Evolutionary conservation across 371 early-diverging fungal genomes (phyloP).

Genomic region (Apophysomyces trapeziformis): DNA sequence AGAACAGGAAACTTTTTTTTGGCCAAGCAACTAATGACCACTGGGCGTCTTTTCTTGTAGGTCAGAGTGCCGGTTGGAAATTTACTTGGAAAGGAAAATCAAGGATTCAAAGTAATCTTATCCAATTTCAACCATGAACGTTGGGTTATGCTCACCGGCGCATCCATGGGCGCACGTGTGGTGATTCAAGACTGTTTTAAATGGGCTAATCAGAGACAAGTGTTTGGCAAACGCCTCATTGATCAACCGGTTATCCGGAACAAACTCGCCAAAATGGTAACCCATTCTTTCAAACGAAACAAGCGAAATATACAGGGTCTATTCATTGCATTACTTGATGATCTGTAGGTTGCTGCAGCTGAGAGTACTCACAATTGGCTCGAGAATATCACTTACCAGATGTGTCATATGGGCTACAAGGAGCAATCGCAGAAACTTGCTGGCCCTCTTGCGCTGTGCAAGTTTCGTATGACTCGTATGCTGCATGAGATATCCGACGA

Average conservation of each 20-base stretch:
- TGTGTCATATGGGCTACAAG: conserved; percentile 55
- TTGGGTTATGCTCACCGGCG: conserved; percentile 30
- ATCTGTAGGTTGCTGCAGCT: conserved; percentile 43
- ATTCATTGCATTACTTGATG: not conserved
- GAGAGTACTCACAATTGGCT: conserved; percentile 58
- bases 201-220: conserved; percentile 63
- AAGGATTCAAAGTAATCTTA: conserved; percentile 64
- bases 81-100: conserved; percentile 69
- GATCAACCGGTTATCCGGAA: conserved; percentile 70
- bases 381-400: conserved; percentile 61
- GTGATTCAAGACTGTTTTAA: conserved; percentile 44
- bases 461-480: conserved; percentile 56
- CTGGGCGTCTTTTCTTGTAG: not conserved
- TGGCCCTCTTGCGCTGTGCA: conserved; percentile 62
- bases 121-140: conserved; percentile 57
- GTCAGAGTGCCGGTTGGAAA: conserved; percentile 75
- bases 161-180: conserved; percentile 25
- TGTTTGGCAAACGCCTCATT: conserved; percentile 79
- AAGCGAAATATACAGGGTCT: conserved; percentile 16
- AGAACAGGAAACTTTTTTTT: not conserved
- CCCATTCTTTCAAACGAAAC: conserved; percentile 31
- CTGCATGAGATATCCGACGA: conserved; percentile 54
- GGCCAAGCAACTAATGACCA: not conserved
- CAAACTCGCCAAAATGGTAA: conserved; percentile 70
- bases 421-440: conserved; percentile 55